Evolutionary conservation across 163 green algal species (phyloP).

Genomic region (Chloromonas sp.): DNA sequence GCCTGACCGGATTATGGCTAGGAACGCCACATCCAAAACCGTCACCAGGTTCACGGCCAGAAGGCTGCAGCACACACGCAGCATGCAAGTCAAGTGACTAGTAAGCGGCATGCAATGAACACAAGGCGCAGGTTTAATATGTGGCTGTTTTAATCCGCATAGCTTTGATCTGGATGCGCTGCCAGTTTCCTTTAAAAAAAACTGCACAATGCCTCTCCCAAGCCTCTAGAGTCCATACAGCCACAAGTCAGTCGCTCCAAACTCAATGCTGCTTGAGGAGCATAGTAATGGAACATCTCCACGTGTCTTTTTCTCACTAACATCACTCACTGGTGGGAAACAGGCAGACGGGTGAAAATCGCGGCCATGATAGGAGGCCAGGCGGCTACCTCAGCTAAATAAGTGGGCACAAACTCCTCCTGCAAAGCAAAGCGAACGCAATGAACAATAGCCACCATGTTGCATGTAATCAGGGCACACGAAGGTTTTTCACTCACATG

Average conservation of each 20-base stretch:
- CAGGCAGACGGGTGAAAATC: slow-evolving; percentile 39
- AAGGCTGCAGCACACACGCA: slow-evolving; percentile 45
- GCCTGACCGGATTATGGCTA: slow-evolving; percentile 12
- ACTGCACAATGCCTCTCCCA: too few species aligned
- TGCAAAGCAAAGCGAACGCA: slow-evolving; percentile 9
- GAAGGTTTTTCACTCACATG: too few species aligned
- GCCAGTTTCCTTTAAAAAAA: too few species aligned
- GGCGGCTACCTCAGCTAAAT: slow-evolving; percentile 42
- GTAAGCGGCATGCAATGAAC: not conserved
- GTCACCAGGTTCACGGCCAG: slow-evolving; percentile 59
- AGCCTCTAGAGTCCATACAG: too few species aligned
- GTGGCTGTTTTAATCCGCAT: too few species aligned
- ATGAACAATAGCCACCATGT: too few species aligned
- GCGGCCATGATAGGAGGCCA: slow-evolving; percentile 52
- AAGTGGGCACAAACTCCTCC: slow-evolving; percentile 56
- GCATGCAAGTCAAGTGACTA: slow-evolving; percentile 25
- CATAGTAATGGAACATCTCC: too few species aligned
- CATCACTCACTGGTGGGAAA: slow-evolving; percentile 2
- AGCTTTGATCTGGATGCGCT: too few species aligned
- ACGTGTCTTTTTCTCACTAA: not conserved
- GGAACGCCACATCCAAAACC: slow-evolving; percentile 46
- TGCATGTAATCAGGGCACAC: too few species aligned
- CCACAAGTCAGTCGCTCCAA: too few species aligned
- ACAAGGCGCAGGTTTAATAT: too few species aligned
- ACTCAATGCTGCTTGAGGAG: too few species aligned